Conservation (phyloP, 2,329 filamentous ascomycete species). For the Amphichorda felina region DNA sequence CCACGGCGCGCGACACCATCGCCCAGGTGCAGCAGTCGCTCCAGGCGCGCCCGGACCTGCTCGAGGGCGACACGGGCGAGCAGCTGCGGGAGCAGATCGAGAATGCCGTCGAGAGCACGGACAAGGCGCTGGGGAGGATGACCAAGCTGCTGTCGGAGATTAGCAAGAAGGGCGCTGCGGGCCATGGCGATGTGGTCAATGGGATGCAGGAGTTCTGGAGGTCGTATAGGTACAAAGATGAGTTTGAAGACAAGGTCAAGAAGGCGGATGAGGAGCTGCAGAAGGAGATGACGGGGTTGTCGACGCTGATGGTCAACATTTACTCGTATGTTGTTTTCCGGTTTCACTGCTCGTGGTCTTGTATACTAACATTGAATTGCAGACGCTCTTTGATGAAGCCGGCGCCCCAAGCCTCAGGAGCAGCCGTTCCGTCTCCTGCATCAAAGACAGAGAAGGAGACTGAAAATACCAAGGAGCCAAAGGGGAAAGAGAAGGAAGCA, state of each 20-base stretch:
- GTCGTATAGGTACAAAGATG: conserved; percentile 18
- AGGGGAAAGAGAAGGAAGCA: not conserved
- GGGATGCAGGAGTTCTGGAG: conserved; percentile 18
- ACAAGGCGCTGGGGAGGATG: conserved; percentile 14
- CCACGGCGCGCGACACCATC: conserved; percentile 17
- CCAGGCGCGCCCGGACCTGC: conserved; percentile 14
- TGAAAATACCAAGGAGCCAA: not conserved
- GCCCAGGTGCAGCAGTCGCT: conserved; percentile 16
- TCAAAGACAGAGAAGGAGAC: not conserved
- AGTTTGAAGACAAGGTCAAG: conserved; percentile 18
- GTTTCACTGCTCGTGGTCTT: no score
- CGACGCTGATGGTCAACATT: conserved; percentile 18
- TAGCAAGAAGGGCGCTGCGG: conserved; percentile 9
- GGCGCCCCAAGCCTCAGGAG: conserved; percentile 5
- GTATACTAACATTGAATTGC: not conserved
- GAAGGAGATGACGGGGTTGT: conserved; percentile 13
- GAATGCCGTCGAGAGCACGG: conserved; percentile 12
- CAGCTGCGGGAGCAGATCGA: conserved; percentile 16
- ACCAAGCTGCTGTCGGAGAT: conserved; percentile 16
- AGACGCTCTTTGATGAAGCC: conserved; percentile 18
- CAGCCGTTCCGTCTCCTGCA: conserved; percentile 1
- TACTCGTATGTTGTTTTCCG: conserved; percentile 14
- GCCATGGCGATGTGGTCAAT: conserved; percentile 9
- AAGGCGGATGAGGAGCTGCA: conserved; percentile 15
- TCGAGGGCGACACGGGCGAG: conserved; percentile 15